phyloP scores from a whole-genome alignment of 1,139 yeast genomes.

The Pichia sp. region DNA sequence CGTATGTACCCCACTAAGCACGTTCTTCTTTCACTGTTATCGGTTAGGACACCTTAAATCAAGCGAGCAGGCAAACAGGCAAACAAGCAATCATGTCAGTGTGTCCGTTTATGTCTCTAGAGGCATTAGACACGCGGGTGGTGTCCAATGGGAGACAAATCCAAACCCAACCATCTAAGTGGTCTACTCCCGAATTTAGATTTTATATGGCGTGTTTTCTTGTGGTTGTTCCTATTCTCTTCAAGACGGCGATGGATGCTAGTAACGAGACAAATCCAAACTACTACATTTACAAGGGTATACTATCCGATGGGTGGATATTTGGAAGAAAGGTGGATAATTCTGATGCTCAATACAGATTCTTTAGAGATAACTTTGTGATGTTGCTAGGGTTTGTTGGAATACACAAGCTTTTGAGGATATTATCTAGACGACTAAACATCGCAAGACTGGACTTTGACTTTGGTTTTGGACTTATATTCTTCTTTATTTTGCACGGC shows the following conservation, averaged over 20 bases:
- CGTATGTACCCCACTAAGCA: too few relatives aligned
- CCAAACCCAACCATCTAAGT: constrained; percentile 47
- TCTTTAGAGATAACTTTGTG: constrained; percentile 75
- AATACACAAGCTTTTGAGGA: constrained; percentile 48
- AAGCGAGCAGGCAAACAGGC: not conserved
- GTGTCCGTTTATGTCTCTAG: constrained; percentile 39
- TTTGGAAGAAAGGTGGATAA: constrained; percentile 80
- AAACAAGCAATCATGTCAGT: constrained; percentile 6
- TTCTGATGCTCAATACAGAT: constrained; percentile 82
- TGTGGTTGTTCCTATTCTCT: constrained; percentile 73
- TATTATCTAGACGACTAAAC: constrained; percentile 21
- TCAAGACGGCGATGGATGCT: constrained; percentile 74
- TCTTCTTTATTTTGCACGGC: constrained; percentile 77
- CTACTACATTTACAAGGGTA: constrained; percentile 53
- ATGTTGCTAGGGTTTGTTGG: constrained; percentile 47
- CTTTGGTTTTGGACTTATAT: constrained; percentile 59
- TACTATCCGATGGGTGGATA: constrained; percentile 68
- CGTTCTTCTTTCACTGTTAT: too few relatives aligned
- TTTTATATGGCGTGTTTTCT: constrained; percentile 57
- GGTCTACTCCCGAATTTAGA: constrained; percentile 71
- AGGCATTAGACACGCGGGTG: constrained; percentile 64
- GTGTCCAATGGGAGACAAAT: constrained; percentile 45
- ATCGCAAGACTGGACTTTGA: constrained; percentile 53
- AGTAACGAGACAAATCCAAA: constrained; percentile 74
- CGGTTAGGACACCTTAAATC: too few relatives aligned